Evolutionary conservation across 805 yeast species (phyloP), one percentile per base, ranked within the genome.

Genomic region (Suhomyces kilbournensis): DNA sequence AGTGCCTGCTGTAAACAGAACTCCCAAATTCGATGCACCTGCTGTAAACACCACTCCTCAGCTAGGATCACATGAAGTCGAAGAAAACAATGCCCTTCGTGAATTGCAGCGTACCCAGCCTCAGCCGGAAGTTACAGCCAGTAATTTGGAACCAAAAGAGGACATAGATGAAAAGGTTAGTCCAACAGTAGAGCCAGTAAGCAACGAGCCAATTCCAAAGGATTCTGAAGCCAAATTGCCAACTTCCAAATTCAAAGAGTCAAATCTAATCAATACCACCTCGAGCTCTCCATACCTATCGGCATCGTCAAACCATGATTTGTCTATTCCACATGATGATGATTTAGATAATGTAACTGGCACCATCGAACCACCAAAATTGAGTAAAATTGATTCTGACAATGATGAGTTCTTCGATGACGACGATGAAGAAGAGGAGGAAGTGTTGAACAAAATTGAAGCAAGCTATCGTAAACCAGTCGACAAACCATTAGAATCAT

Each of bases 221-320:
- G 42, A 38, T 2, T 12, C 42, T 19, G 42, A 38, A 2, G 8
- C 23, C n/a, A 38, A 38, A 38, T 38, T 23, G 23, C 42, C 42
- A 15, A 38, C 42, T 0, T 10, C 23, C 7, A 38, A 38, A 38
- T 38, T n/a, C 20, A 46, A 14, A 22, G 48, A 46, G 30, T 22
- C 38, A 4, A 40, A 46, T n/a, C 15, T 14, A 8, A 23, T 34
- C 43, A 46, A 32, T 15, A 46, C 48, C 4, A 46, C 32, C n/a
- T 19, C 42, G 12, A 46, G 48, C 23, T 34, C 43, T 15, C 48
- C 48, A 10, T 46, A 46, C n/a, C 23, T 46, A 23, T 46, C 48
- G 14, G 48, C 48, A 20, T 46, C 48, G n/a, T 34, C 43, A 12
- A 9, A 32, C 15, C 19, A 17, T 10, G 40, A 28, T 20, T 14